These are phyloP conservation scores for Trichoderma harzianum DNA, from an alignment of 2,329 filamentous ascomycete genomes.

Conservation along the genomic window DNA sequence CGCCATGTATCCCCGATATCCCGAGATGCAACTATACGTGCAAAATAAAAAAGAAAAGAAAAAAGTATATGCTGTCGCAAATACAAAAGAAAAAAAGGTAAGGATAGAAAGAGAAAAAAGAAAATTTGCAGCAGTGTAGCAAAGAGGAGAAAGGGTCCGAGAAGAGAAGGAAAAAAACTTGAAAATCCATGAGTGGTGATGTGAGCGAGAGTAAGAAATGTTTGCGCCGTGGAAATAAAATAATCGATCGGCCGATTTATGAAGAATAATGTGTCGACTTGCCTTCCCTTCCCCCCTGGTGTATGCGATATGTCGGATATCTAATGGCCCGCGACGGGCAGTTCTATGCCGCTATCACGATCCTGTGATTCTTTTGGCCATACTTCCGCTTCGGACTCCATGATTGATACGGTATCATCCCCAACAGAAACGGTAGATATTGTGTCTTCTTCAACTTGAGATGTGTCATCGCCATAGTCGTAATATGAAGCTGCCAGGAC, in stretches of 20 bases:
- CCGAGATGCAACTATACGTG: constrained; percentile 12
- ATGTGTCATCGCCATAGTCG: constrained; percentile 37
- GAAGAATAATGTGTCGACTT: not conserved
- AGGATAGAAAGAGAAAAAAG: not conserved
- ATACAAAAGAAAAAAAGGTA: constrained; percentile 1
- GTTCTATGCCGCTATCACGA: constrained; percentile 52
- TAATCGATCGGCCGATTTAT: not conserved
- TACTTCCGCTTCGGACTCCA: constrained; percentile 25
- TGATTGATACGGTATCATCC: constrained; percentile 25
- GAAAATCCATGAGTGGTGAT: constrained; percentile 13
- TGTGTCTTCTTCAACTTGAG: constrained; percentile 22
- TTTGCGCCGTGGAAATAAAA: not conserved
- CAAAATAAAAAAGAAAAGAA: not conserved
- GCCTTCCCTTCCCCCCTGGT: not conserved
- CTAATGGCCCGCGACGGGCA: constrained; percentile 40
- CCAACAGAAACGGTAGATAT: constrained; percentile 24
- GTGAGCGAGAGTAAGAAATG: not conserved
- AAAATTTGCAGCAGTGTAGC: constrained; percentile 2
- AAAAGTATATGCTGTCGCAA: constrained; percentile 15
- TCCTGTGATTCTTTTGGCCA: constrained; percentile 44
- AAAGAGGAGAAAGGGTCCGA: not conserved
- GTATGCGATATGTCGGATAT: not conserved
- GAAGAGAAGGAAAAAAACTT: not conserved
- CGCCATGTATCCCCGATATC: constrained; percentile 18
- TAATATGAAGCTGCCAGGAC: constrained; percentile 70